Evolutionary conservation across 495 filamentous ascomycete species (phyloP), one percentile per base, ranked within the genome.

Genomic region (Aspergillus leporis): DNA sequence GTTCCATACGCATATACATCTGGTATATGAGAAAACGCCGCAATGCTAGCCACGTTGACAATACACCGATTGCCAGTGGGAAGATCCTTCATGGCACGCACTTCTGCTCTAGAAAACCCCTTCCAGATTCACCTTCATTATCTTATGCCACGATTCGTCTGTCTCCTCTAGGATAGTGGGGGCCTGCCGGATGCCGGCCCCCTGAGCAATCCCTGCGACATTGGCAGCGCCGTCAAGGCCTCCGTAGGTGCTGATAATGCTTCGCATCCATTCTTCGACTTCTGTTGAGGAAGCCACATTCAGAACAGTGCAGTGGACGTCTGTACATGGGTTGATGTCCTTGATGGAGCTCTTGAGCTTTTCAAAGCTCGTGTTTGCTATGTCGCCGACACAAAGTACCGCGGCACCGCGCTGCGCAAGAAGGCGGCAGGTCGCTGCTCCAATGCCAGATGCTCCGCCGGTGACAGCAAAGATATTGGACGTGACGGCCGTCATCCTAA

Each of bases 401-500:
- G 22, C 19, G 7, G 58, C 58, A 3, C 52, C 51, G 2, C 34
- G 16, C 19, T 51, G 18, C 1, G 52, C 58, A 1, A 61, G 58
- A 13, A 55, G 52, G 12, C 31, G 45, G 7, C 18, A 18, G 13
- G 58, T 61, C 9, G 58, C 52, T 13, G 53, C 52, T 8, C 58
- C 58, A 18, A 61, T 61, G 13, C 58, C 52, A n/a, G 58, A 61
- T 14, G 58, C 51, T 9, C 58, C 58, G 45, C 58, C 58, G 45
- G 58, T 61, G 28, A 61, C 32, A 22, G 53, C 52, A 32, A 55
- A 55, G 13, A 61, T 36, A 1, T 31, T 18, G 14, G 50, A 30
- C 6, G 19, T 14, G 16, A 52, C 19, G 32, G 30, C 14, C 36
- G 50, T 25, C 50, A 52, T 52, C 13, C 16, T 28, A 28, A 28